Evolutionary conservation across 306 rosid genomes (phyloP).

Genomic region (Elaeagnus macrophylla): DNA sequence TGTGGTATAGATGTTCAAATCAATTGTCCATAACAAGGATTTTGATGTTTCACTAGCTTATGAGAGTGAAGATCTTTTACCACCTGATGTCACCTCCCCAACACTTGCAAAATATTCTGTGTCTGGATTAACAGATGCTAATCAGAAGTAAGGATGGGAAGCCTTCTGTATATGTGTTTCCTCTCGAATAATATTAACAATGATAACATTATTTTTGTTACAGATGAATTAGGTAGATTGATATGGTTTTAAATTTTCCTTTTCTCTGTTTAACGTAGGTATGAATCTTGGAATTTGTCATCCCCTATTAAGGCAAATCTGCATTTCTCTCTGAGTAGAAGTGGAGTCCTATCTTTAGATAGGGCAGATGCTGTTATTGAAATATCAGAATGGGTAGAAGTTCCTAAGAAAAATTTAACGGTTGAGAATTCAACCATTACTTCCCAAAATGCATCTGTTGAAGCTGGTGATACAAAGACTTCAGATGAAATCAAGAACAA

Average conservation of each 20-base stretch:
- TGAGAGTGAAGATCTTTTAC: slow-evolving; percentile 63
- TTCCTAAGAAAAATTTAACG: slow-evolving; percentile 62
- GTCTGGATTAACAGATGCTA: slow-evolving; percentile 73
- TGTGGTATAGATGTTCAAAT: slow-evolving; percentile 65
- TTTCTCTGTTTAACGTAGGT: slow-evolving; percentile 37
- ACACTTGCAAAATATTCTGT: slow-evolving; percentile 59
- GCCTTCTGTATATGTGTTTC: slow-evolving; percentile 12
- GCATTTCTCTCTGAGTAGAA: slow-evolving; percentile 87
- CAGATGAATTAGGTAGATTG: slow-evolving; percentile 1
- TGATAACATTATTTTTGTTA: slow-evolving; percentile 10
- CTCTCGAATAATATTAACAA: slow-evolving; percentile 12
- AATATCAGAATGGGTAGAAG: slow-evolving; percentile 92
- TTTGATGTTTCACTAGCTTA: slow-evolving; percentile 85
- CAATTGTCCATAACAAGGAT: slow-evolving; percentile 67
- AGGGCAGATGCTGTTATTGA: slow-evolving; percentile 92
- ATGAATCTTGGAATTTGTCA: slow-evolving; percentile 75
- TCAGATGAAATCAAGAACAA: slow-evolving; percentile 54
- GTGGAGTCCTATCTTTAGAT: slow-evolving; percentile 87
- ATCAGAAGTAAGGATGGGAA: slow-evolving; percentile 62
- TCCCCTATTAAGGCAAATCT: slow-evolving; percentile 80
- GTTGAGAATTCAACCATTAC: slow-evolving; percentile 63
- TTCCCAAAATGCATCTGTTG: slow-evolving; percentile 46
- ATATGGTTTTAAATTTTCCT: slow-evolving; percentile 11
- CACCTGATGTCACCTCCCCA: slow-evolving; percentile 66
- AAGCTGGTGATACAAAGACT: slow-evolving; percentile 46